Percentiles rank a stretch among this genome's conserved stretches.
These are phyloP conservation scores for Xylaria cubensis DNA, from an alignment of 495 filamentous ascomycete genomes.

Conservation along the genomic window DNA sequence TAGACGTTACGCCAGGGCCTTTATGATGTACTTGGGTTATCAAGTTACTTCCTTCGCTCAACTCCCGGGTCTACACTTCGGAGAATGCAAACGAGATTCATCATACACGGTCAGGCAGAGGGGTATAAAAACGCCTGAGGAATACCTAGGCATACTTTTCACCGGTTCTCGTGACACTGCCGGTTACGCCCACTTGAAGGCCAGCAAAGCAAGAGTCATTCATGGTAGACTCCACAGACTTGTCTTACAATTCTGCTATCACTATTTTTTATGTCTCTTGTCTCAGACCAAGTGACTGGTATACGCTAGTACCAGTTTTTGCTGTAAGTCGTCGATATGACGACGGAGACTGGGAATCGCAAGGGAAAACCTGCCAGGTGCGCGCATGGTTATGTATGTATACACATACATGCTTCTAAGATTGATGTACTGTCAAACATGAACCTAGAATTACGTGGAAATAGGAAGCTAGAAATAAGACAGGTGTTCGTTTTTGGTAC, in stretches of 20 bases:
- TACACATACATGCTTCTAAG: neutral
- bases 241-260: neutral
- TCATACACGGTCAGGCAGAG: neutral
- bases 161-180: slow-evolving; percentile 15
- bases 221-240: slow-evolving; percentile 5
- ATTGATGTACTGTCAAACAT: neutral
- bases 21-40: neutral
- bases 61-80: neutral
- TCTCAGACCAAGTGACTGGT: neutral
- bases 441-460: neutral
- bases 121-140: neutral
- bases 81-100: too few species aligned
- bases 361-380: too few species aligned
- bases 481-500: neutral
- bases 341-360: neutral
- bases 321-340: neutral
- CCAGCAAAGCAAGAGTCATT: slow-evolving; percentile 25
- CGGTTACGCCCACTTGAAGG: slow-evolving; percentile 1
- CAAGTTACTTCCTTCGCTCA: neutral
- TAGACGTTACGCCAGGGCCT: neutral
- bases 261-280: neutral
- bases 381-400: neutral
- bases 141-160: neutral
- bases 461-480: neutral
- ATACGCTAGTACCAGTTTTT: neutral